Evolutionary conservation across 257 asterid genomes (phyloP).

Genomic region (Ajuga chamaepitys): DNA sequence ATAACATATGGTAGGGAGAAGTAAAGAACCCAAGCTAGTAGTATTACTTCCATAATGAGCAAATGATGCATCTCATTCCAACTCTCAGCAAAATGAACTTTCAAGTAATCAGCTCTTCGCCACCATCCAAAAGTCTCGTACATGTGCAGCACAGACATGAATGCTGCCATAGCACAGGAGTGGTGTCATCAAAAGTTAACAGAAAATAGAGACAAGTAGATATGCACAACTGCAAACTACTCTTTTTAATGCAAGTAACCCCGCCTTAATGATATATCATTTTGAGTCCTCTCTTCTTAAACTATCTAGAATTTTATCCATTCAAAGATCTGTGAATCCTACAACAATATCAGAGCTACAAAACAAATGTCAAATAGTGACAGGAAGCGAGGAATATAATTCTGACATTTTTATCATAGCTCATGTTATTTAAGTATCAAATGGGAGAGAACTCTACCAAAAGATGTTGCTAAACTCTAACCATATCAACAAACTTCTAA

Average conservation of each 20-base stretch:
- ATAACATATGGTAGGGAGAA: background rate
- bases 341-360: background rate
- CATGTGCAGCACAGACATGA: constrained; percentile 93
- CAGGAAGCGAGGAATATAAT: background rate
- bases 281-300: background rate
- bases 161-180: constrained; percentile 52
- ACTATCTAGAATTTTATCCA: background rate
- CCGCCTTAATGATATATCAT: background rate
- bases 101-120: constrained; percentile 95
- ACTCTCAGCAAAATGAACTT: constrained; percentile 99
- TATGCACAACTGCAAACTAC: background rate
- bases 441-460: background rate
- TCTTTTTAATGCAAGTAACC: background rate
- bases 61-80: constrained; percentile 99
- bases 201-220: background rate
- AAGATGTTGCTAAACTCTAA: background rate
- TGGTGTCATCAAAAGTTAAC: background rate
- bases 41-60: constrained; percentile 93
- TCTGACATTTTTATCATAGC: background rate
- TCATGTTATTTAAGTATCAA: background rate
- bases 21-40: constrained; percentile 11
- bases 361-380: background rate
- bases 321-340: background rate
- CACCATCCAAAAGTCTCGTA: constrained; percentile 99
- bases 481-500: background rate